Percentiles rank a stretch among this genome's conserved stretches.
These are phyloP conservation scores for Boletus pseudopeckii DNA, from an alignment of 768 basidiomycete species.

Conservation along the genomic window DNA sequence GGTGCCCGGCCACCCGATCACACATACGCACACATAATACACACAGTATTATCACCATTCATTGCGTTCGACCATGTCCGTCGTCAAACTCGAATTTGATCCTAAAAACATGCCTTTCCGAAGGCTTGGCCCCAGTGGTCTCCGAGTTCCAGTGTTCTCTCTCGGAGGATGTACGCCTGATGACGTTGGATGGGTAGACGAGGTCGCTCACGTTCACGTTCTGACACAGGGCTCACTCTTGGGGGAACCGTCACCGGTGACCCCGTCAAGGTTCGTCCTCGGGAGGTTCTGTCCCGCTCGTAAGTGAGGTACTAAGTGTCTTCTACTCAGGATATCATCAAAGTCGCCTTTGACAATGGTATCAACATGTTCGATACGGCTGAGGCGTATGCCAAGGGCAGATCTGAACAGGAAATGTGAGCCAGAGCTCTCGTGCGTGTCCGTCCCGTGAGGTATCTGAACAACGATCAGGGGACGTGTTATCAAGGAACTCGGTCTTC, in stretches of 20 bases:
- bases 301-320: neutral
- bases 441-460: neutral
- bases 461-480: neutral
- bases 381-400: conserved; percentile 5
- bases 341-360: conserved; percentile 6
- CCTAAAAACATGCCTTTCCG: conserved; percentile 8
- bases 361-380: conserved; percentile 13
- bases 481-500: conserved; percentile 4
- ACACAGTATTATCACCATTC: neutral
- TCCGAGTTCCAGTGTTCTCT: conserved; percentile 8
- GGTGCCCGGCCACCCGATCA: neutral
- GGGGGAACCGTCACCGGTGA: conserved; percentile 6
- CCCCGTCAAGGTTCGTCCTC: conserved; percentile 4
- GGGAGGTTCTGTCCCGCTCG: neutral
- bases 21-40: neutral
- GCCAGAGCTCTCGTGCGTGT: neutral
- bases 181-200: neutral
- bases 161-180: conserved; percentile 6
- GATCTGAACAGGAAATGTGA: conserved; percentile 9
- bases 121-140: conserved; percentile 6
- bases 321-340: conserved; percentile 4
- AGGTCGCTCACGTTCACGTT: neutral
- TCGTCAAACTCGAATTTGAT: conserved; percentile 4
- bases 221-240: conserved; percentile 3
- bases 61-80: neutral